A percentile compares a stretch with the other conserved stretches of the same genome.
Conservation (phyloP, 371 early-diverging fungal species). For the Haplosporangium sp. region DNA sequence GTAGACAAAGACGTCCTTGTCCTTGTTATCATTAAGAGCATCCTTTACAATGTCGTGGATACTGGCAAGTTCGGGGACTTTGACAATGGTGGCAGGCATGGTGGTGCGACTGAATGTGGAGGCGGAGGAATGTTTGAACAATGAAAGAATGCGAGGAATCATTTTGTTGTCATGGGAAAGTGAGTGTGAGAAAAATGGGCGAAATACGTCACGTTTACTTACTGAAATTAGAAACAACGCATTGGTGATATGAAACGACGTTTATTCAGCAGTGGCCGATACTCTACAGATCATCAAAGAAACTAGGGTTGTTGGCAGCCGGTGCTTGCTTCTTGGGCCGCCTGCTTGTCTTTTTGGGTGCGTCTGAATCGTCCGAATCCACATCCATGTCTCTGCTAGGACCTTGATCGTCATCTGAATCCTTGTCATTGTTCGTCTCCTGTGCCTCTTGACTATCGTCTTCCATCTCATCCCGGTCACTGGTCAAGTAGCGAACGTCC, state of each 20-base stretch:
- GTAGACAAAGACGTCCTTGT: conserved; percentile 45
- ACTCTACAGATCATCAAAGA: conserved; percentile 49
- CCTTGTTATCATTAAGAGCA: conserved; percentile 30
- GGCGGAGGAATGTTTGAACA: background rate
- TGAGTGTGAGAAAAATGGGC: background rate
- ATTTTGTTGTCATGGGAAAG: conserved; percentile 2
- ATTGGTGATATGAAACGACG: background rate
- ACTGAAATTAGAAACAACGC: too few relatives aligned
- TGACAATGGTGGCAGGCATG: conserved; percentile 48
- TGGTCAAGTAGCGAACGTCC: conserved; percentile 74
- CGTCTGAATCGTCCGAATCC: conserved; percentile 50
- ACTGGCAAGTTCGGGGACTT: conserved; percentile 24
- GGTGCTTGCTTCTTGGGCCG: conserved; percentile 47
- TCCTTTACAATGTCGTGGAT: conserved; percentile 26
- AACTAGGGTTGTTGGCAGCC: conserved; percentile 25
- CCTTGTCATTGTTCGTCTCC: conserved; percentile 51
- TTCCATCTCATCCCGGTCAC: conserved; percentile 58
- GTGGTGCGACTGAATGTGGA: conserved; percentile 4
- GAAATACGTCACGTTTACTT: too few relatives aligned
- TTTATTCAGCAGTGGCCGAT: background rate
- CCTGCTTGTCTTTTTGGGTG: conserved; percentile 37
- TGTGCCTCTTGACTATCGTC: conserved; percentile 57
- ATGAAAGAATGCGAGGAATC: background rate
- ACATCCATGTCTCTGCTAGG: conserved; percentile 35
- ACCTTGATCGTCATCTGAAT: conserved; percentile 36